A percentile compares a stretch with the other conserved stretches of the same genome.
Conservation (phyloP, 2,329 filamentous ascomycete genomes). For the Ramularia collo-cygni region DNA sequence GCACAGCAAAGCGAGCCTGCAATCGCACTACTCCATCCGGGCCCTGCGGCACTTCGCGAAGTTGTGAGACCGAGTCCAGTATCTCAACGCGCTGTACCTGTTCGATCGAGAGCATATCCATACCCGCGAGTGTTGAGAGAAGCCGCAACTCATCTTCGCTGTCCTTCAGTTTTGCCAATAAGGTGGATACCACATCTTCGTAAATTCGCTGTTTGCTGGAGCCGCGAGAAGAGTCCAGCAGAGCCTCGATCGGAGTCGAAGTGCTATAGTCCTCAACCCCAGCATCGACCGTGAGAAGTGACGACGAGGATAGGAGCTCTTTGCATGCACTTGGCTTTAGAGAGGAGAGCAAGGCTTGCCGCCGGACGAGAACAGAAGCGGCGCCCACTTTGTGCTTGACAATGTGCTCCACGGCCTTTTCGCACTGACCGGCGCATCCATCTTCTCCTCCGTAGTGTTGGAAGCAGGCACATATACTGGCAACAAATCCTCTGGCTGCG, state of each 20-base stretch:
- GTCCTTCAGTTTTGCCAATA: not conserved
- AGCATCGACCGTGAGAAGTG: not conserved
- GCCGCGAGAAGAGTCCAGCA: not conserved
- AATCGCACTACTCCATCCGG: not conserved
- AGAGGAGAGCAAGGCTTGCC: not conserved
- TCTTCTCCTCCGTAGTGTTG: slow-evolving; percentile 4
- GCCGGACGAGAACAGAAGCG: slow-evolving; percentile 1
- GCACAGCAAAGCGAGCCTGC: slow-evolving; percentile 3
- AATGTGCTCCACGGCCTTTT: slow-evolving; percentile 5
- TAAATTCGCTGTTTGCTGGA: not conserved
- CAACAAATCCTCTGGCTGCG: slow-evolving; percentile 12
- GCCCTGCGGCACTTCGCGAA: not conserved
- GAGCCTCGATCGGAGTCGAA: not conserved
- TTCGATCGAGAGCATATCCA: not conserved
- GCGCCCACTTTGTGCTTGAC: not conserved
- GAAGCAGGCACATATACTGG: slow-evolving; percentile 8
- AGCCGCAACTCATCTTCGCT: not conserved
- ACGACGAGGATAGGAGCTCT: not conserved
- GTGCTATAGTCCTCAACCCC: not conserved
- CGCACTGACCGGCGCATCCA: not conserved
- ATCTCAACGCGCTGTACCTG: slow-evolving; percentile 2
- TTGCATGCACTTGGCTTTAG: not conserved
- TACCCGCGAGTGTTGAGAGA: not conserved
- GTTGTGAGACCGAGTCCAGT: slow-evolving; percentile 1
- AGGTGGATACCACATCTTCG: not conserved